Evolutionary conservation across 768 basidiomycete genomes (phyloP).

Genomic region (Boletellus emodensis): DNA sequence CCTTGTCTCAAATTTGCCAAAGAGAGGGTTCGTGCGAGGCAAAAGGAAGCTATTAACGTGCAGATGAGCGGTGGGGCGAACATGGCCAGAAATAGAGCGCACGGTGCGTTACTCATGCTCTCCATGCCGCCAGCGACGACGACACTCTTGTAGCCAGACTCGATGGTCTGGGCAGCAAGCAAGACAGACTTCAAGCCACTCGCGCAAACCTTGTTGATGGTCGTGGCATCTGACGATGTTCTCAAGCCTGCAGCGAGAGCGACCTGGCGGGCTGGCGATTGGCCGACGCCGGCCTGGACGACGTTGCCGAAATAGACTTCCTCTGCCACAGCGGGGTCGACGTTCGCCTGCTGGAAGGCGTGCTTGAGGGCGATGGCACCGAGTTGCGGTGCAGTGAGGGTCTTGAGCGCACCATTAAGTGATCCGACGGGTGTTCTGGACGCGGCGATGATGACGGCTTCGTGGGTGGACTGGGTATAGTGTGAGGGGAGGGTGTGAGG

Average conservation of each 20-base stretch:
- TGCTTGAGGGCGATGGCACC: slow-evolving; percentile 87
- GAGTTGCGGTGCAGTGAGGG: slow-evolving; percentile 86
- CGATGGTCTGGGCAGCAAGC: slow-evolving; percentile 87
- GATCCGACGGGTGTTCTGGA: slow-evolving; percentile 93
- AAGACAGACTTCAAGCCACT: slow-evolving; percentile 96
- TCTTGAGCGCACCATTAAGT: slow-evolving; percentile 85
- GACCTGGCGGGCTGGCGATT: slow-evolving; percentile 97
- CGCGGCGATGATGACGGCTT: slow-evolving; percentile 92
- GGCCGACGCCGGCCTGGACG: slow-evolving; percentile 94
- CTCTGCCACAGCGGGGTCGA: slow-evolving; percentile 81
- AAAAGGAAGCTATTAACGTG: slow-evolving; percentile 60
- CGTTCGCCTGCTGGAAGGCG: slow-evolving; percentile 74
- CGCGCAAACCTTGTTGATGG: slow-evolving; percentile 99
- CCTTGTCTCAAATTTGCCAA: slow-evolving; percentile 83
- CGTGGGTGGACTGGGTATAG: slow-evolving; percentile 45
- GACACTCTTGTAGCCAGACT: slow-evolving; percentile 77
- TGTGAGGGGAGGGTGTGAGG: not conserved
- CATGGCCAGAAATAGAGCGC: slow-evolving; percentile 34
- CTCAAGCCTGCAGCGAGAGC: slow-evolving; percentile 86
- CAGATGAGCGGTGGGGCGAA: slow-evolving; percentile 3
- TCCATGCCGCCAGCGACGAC: slow-evolving; percentile 98
- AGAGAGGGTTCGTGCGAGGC: slow-evolving; percentile 75
- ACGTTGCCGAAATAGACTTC: slow-evolving; percentile 98
- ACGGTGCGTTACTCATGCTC: slow-evolving; percentile 99
- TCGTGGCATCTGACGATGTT: slow-evolving; percentile 88